Evolutionary conservation across 768 basidiomycete species (phyloP), one percentile per base, ranked within the genome.

Genomic region (Pleurotus pulmonarius): DNA sequence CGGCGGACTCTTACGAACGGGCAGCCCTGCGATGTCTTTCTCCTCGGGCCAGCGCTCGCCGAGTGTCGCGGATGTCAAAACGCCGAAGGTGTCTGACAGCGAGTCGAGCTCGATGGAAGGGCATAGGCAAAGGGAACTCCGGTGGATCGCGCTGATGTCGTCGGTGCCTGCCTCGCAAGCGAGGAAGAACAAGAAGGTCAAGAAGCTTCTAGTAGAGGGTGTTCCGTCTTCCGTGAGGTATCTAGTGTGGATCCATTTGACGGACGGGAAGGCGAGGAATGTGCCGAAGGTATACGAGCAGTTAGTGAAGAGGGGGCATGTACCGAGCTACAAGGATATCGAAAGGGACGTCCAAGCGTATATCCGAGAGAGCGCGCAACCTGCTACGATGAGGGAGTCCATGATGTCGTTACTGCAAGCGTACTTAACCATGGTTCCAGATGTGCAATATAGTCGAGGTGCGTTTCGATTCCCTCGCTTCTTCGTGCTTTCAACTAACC

Each of bases 181-280:
- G 1, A 77, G 83, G 49, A 93, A 89, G 75, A 87, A 73, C 67
- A 92, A 92, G 70, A 94, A 93, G 64, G 76, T 92, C 9, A 79
- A 82, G 60, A 87, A 86, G 63, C 70, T 94, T 5, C 62, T 93
- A 25, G 70, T 85, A 44, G 89, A 92, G n/a, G 84, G 85, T 38
- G 88, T 94, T 0, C 92, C 92, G 0, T 84, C 88, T 8, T 90
- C 87, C 9, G 90, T 94, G 22, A 78, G 92, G 8, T 93, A 91
- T 60, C 80, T 86, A 13, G 91, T 93, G 3, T 94, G 92, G 92
- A 83, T 83, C 15, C 85, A 87, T 65, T 69, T 94, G 9, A 87
- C 86, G 5, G 88, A 93, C 64, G 51, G 51, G 15, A 89, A 87
- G 64, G 86, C 82, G 8, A 81, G 85, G 49, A 77, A 78, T 46